Evolutionary conservation across 768 basidiomycete species (phyloP).

Genomic region (Trametes cingulata): DNA sequence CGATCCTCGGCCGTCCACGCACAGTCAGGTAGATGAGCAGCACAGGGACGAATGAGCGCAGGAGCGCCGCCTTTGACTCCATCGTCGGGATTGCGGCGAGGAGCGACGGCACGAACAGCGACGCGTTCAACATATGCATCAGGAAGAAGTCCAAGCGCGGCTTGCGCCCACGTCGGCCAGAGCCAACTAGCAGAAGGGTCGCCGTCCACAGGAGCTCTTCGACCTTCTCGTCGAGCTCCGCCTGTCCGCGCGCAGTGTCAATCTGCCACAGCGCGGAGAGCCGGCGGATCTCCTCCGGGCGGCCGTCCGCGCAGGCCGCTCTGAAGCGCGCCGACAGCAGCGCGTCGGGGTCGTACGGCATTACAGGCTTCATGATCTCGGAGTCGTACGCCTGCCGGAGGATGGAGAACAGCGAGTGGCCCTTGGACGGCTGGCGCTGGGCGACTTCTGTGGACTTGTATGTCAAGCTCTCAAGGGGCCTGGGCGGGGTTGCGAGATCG

Average conservation of each 20-base stretch:
- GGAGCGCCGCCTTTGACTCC: constrained; percentile 44
- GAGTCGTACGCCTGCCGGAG: constrained; percentile 54
- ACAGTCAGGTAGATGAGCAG: constrained; percentile 38
- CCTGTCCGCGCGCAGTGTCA: constrained; percentile 32
- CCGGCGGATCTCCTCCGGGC: constrained; percentile 45
- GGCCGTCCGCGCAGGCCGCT: constrained; percentile 38
- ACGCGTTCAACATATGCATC: constrained; percentile 57
- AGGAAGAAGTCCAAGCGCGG: constrained; percentile 59
- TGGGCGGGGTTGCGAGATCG: constrained; percentile 22
- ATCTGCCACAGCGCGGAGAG: constrained; percentile 45
- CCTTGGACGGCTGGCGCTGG: constrained; percentile 31
- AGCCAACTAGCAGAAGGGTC: constrained; percentile 49
- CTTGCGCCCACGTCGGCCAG: constrained; percentile 46
- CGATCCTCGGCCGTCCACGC: constrained; percentile 57
- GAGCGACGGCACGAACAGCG: constrained; percentile 50
- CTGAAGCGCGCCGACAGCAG: constrained; percentile 39
- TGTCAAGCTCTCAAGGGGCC: background rate
- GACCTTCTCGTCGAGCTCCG: constrained; percentile 41
- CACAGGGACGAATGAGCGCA: constrained; percentile 44
- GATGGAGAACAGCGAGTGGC: constrained; percentile 49
- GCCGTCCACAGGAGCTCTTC: constrained; percentile 54
- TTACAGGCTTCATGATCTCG: constrained; percentile 45
- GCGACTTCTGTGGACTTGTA: background rate
- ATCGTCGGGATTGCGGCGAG: constrained; percentile 34
- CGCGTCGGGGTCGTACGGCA: constrained; percentile 53